Percentiles rank a stretch among this genome's conserved stretches.
These are phyloP conservation scores for Cadophora sp. DNA, from an alignment of 2,329 filamentous ascomycete species.

Conservation along the genomic window DNA sequence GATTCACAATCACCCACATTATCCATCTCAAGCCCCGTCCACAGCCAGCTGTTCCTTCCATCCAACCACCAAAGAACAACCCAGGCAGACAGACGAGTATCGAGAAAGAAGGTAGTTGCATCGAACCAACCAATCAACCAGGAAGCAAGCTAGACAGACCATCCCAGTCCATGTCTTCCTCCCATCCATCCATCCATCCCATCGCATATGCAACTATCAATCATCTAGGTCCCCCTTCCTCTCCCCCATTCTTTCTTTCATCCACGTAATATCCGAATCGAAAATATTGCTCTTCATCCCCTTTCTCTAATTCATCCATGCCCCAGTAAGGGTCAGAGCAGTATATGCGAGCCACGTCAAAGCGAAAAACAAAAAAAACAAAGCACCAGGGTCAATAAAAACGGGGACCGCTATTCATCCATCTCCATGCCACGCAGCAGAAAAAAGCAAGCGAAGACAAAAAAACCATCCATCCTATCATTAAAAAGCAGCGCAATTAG, in stretches of 20 bases:
- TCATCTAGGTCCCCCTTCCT: constrained; percentile 17
- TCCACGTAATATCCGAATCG: constrained; percentile 29
- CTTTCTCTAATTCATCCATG: not conserved
- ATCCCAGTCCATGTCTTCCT: not conserved
- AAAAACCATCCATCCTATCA: constrained; percentile 38
- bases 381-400: constrained; percentile 15
- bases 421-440: constrained; percentile 17
- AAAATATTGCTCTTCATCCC: constrained; percentile 32
- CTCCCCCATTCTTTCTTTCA: not conserved
- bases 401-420: constrained; percentile 18
- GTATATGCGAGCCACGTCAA: constrained; percentile 27
- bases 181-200: constrained; percentile 16
- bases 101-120: not conserved
- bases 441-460: constrained; percentile 3
- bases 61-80: not conserved
- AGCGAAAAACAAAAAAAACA: constrained; percentile 26
- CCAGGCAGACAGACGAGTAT: not conserved
- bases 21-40: not conserved
- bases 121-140: not conserved
- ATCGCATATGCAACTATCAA: constrained; percentile 19
- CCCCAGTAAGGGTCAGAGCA: constrained; percentile 24
- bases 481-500: constrained; percentile 32
- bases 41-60: not conserved
- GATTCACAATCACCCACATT: not conserved
- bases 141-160: not conserved